Percentiles rank a stretch among this genome's conserved stretches.
These are phyloP conservation scores for Salicornia ramosissima DNA, from an alignment of 148 eudicot species.

Conservation along the genomic window DNA sequence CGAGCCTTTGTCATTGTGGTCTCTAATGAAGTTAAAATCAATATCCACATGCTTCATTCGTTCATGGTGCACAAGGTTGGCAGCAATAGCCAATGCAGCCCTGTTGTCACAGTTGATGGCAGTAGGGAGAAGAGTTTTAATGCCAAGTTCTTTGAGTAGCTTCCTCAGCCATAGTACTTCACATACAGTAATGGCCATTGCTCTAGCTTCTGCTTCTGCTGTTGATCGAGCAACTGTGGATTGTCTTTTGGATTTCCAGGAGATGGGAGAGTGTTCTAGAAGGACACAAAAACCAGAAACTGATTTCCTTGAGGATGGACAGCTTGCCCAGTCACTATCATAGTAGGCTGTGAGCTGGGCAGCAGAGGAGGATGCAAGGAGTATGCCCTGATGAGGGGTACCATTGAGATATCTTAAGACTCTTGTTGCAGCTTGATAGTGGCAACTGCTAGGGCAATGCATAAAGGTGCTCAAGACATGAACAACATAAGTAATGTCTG, in stretches of 20 bases:
- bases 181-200: not conserved
- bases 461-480: not conserved
- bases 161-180: not conserved
- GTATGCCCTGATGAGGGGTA: not conserved
- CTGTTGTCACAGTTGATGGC: not conserved
- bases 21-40: not conserved
- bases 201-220: not conserved
- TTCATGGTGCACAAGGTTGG: not conserved
- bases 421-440: not conserved
- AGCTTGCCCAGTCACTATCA: slow-evolving; percentile 1
- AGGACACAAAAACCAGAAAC: not conserved
- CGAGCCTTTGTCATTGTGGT: not conserved
- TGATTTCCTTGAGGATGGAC: not conserved
- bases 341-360: not conserved
- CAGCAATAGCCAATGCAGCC: not conserved
- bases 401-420: not conserved
- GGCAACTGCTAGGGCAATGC: not conserved
- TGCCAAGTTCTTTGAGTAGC: not conserved
- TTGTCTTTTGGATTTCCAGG: too few relatives aligned
- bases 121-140: not conserved
- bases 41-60: not conserved
- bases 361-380: not conserved
- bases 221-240: not conserved
- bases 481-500: not conserved
- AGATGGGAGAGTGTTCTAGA: not conserved